Evolutionary conservation across 1,284 basidiomycete species (phyloP), one percentile per base, ranked within the genome.

Genomic region (Trametes polyzona): DNA sequence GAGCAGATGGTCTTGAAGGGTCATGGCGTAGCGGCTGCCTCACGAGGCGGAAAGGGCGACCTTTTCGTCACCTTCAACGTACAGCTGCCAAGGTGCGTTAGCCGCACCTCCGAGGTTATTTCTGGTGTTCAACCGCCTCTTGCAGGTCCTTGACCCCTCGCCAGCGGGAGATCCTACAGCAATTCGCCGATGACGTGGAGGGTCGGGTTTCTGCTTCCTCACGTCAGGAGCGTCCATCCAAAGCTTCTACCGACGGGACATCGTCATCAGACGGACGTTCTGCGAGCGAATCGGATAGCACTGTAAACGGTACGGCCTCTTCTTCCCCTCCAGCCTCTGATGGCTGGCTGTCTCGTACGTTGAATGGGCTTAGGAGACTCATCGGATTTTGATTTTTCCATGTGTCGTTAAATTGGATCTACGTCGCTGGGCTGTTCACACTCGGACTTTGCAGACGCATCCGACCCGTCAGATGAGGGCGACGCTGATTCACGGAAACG

Each of bases 1-100:
- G 95, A 99, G 76, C 95, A 98, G 74, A 96, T 97, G 84, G 90
- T 98, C 14, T 76, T 99, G 67, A 93, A 92, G 76, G 89, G 90
- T 30, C 87, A 93, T 57, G 97, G 97, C 36, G 87, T 98, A 41
- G 80, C 88, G 53, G 82, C 84, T 44, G 80, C 92, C 14, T 83
- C 83, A 71, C 83, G 83, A 47, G 76, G 79, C 51, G 82, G 83
- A 63, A 88, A 84, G 66, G 96, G 96, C 43, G 96, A 99, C 75
- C 76, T 98, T 57, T 92, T 96, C 69, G 93, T 99, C 54, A 86
- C 88, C 46, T 99, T 98, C 77, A 84, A 83, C 47, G 83, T 98
- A 40, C 85, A 91, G 67, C 84, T 99, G 66, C 97, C 97, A 23
- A 88, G 96, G 94, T 95, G 71, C 73, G 86, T 71, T 42, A 56